Conservation (phyloP, 768 basidiomycete genomes). For the Mycena rebaudengoi region DNA sequence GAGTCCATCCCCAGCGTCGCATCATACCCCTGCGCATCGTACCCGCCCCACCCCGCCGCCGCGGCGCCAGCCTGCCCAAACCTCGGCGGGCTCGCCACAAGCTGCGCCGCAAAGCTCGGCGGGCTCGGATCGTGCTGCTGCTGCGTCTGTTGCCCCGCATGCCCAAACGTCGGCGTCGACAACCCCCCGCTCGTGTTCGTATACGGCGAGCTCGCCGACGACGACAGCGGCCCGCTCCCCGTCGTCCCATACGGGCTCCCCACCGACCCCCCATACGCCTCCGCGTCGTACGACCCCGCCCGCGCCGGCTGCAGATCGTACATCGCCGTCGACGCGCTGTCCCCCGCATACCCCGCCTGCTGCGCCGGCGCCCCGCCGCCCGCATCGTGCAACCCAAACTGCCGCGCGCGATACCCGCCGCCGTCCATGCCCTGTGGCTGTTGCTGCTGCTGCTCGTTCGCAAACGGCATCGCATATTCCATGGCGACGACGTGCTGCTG, state of each 20-base stretch:
- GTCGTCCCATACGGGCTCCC: slow-evolving; percentile 40
- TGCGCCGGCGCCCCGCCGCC: slow-evolving; percentile 24
- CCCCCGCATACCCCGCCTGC: slow-evolving; percentile 26
- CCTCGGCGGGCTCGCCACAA: slow-evolving; percentile 33
- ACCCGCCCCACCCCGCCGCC: slow-evolving; percentile 24
- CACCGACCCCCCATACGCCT: slow-evolving; percentile 13
- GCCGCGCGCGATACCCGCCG: slow-evolving; percentile 30
- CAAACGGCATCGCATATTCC: slow-evolving; percentile 28
- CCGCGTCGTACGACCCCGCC: slow-evolving; percentile 31
- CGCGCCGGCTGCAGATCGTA: slow-evolving; percentile 29
- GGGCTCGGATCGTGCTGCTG: slow-evolving; percentile 33
- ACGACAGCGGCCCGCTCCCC: slow-evolving; percentile 28
- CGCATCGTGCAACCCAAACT: too few species aligned
- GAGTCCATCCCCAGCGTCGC: slow-evolving; percentile 9
- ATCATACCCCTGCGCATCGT: slow-evolving; percentile 16
- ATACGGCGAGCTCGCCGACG: slow-evolving; percentile 42
- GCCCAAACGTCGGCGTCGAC: slow-evolving; percentile 39
- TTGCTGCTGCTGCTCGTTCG: neutral
- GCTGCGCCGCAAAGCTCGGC: slow-evolving; percentile 32
- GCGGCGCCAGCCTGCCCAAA: slow-evolving; percentile 26
- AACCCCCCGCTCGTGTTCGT: slow-evolving; percentile 32
- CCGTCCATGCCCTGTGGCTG: slow-evolving; percentile 16
- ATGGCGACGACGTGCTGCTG: neutral
- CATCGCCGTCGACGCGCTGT: slow-evolving; percentile 22
- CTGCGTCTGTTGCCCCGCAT: neutral